Evolutionary conservation across 106 monocot species (phyloP).

Genomic region (Acorus calamus): DNA sequence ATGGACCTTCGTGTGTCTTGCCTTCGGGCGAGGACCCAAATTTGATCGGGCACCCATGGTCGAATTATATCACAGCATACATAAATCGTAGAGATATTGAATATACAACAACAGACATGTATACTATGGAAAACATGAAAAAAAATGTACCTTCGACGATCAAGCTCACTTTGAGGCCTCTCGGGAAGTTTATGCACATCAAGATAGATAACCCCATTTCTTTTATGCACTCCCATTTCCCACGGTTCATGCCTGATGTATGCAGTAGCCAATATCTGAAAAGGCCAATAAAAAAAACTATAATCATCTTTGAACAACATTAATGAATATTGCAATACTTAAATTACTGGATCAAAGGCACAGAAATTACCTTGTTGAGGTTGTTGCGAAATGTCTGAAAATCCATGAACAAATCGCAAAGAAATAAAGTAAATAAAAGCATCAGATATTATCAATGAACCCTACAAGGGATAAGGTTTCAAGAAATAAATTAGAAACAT

Average conservation of each 20-base stretch:
- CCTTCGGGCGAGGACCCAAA: no score
- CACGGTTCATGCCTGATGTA: constrained; percentile 95
- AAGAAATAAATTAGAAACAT: not conserved
- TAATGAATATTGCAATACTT: not conserved
- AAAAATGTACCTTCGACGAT: constrained; percentile 56
- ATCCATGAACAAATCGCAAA: constrained; percentile 7
- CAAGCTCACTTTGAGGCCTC: constrained; percentile 71
- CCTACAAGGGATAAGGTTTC: not conserved
- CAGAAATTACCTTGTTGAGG: constrained; percentile 73
- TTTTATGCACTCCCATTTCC: constrained; percentile 99
- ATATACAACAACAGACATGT: no score
- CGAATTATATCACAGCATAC: no score
- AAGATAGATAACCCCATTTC: constrained; percentile 91
- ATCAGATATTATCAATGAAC: not conserved
- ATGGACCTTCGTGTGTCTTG: no score
- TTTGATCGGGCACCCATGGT: no score
- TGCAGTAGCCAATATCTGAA: constrained; percentile 83
- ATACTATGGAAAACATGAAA: not conserved
- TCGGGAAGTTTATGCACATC: constrained; percentile 97
- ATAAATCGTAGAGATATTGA: no score
- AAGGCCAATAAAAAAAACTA: constrained; percentile 5
- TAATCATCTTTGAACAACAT: constrained; percentile 1
- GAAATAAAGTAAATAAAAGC: constrained; percentile 1
- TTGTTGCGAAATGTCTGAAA: constrained; percentile 92
- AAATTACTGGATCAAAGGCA: not conserved